Base-by-base conservation (phyloP, 148 eudicot species). In the Amaranthus hypochondriacus region DNA sequence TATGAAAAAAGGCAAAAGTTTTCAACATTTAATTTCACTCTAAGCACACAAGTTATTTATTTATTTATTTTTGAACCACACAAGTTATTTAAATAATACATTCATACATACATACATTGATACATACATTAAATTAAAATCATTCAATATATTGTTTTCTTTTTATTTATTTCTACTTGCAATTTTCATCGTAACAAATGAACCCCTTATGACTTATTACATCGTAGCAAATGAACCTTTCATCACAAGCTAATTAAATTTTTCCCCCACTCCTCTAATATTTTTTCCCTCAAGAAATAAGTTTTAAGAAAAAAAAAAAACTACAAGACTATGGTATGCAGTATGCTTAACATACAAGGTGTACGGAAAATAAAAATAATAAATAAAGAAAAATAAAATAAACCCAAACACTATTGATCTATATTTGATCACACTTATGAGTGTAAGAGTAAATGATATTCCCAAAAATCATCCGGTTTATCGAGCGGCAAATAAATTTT, bases 401-500 rank as follows among this genome's bases (percentile, higher is more conserved):
- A 62, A 42, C 64, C 50, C 78, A 48, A 73, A 73, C 63, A 68
- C 73, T 55, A 56, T 18, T 66, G n/a, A n/a, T n/a, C 21, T 48
- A 64, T 39, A 4, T 60, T 79, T 39, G 28, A 66, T 73, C 69
- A 73, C 70, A 77, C 62, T 70, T 76, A 15, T 3, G 78, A 75
- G 79, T 53, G 73, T 7, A 44, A 43, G 54, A 61, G 51, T 57
- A 51, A 2, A 44, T 39, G 39, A 61, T 47, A 51, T 13, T 28
- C n/a, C 54, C 72, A 54, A 74, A 69, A 13, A 55, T 39, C 7
- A 49, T 48, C 4, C 2, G 2, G 39, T n/a, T 73, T 10, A 77
- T 42, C 61, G 18, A 5, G 77, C 66, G 1, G 76, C 56, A 69
- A 87, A 87, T 0, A 89, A 69, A 60, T 79, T 68, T 21, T 87